A percentile compares a stretch with the other conserved stretches of the same genome.
Evolutionary conservation across 352 stramenopile species (phyloP).

Genomic region (Globisporangium nunn): DNA sequence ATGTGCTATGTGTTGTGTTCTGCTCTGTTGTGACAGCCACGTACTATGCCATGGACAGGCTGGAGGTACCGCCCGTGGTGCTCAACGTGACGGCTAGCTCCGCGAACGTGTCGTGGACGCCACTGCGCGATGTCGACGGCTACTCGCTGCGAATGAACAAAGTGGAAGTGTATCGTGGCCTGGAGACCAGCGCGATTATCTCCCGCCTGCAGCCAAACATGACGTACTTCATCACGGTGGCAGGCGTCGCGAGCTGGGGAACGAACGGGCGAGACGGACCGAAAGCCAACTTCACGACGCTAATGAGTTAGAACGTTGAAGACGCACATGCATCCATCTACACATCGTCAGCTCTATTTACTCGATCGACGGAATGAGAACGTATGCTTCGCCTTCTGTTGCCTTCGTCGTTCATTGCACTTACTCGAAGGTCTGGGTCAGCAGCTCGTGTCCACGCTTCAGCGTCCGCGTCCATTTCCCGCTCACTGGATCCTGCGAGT

Average conservation of each 20-base stretch:
- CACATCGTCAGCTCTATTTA: neutral
- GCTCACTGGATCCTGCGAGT: slow-evolving; percentile 25
- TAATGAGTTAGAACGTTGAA: slow-evolving; percentile 7
- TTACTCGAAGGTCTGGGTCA: slow-evolving; percentile 8
- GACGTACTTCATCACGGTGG: slow-evolving; percentile 73
- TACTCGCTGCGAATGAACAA: slow-evolving; percentile 74
- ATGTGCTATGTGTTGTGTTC: too few species aligned
- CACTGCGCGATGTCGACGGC: slow-evolving; percentile 37
- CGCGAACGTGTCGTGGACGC: slow-evolving; percentile 44
- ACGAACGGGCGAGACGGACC: slow-evolving; percentile 48
- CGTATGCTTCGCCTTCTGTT: neutral
- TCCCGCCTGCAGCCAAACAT: slow-evolving; percentile 43
- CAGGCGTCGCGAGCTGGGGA: slow-evolving; percentile 53
- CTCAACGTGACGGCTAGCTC: slow-evolving; percentile 33
- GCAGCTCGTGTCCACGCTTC: slow-evolving; percentile 9
- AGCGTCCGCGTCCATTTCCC: slow-evolving; percentile 40
- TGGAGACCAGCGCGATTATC: slow-evolving; percentile 31
- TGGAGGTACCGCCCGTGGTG: slow-evolving; percentile 17
- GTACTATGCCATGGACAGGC: slow-evolving; percentile 49
- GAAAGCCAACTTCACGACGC: slow-evolving; percentile 64
- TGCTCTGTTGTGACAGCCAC: slow-evolving; percentile 26
- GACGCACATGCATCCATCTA: too few species aligned
- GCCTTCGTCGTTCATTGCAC: too few species aligned
- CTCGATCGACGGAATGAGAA: neutral
- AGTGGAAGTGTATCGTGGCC: slow-evolving; percentile 64